These are phyloP conservation scores for Talaromyces sp. DNA, from an alignment of 2,329 filamentous ascomycete genomes.

Conservation along the genomic window DNA sequence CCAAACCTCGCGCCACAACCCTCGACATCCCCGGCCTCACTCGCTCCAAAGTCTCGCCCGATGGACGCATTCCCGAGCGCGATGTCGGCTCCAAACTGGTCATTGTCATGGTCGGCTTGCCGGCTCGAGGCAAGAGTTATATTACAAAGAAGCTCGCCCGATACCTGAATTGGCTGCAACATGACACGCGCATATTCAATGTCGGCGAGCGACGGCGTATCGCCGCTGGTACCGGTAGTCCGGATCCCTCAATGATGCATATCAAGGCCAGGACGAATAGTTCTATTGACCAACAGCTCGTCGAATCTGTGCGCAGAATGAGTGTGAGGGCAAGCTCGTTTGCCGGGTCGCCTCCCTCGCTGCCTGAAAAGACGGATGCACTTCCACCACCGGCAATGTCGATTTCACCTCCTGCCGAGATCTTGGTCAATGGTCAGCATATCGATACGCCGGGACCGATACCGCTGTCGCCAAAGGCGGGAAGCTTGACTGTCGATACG, in stretches of 20 bases:
- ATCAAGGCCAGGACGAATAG: slow-evolving; percentile 24
- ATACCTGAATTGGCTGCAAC: slow-evolving; percentile 95
- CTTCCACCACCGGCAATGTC: slow-evolving; percentile 41
- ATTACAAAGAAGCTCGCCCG: slow-evolving; percentile 97
- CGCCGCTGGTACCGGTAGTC: slow-evolving; percentile 56
- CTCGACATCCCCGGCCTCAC: slow-evolving; percentile 97
- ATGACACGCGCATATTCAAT: slow-evolving; percentile 95
- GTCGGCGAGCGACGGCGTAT: slow-evolving; percentile 87
- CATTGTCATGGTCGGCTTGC: slow-evolving; percentile 96
- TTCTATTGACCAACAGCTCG: slow-evolving; percentile 39
- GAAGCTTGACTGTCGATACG: slow-evolving; percentile 21
- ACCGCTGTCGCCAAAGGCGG: background rate
- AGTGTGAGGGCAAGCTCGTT: slow-evolving; percentile 37
- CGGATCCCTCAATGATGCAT: slow-evolving; percentile 21
- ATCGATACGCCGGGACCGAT: slow-evolving; percentile 11
- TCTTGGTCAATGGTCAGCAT: slow-evolving; percentile 56
- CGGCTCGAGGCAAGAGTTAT: slow-evolving; percentile 94
- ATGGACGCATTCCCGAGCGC: slow-evolving; percentile 86
- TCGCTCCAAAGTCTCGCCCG: slow-evolving; percentile 89
- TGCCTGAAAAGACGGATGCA: slow-evolving; percentile 28
- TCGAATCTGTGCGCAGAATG: slow-evolving; percentile 44
- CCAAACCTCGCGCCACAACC: slow-evolving; percentile 82
- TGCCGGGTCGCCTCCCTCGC: slow-evolving; percentile 19
- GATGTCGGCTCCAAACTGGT: slow-evolving; percentile 96
- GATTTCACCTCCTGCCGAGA: slow-evolving; percentile 44